phyloP scores from a whole-genome alignment of 768 basidiomycete species.

The Pluteus cervinus region DNA sequence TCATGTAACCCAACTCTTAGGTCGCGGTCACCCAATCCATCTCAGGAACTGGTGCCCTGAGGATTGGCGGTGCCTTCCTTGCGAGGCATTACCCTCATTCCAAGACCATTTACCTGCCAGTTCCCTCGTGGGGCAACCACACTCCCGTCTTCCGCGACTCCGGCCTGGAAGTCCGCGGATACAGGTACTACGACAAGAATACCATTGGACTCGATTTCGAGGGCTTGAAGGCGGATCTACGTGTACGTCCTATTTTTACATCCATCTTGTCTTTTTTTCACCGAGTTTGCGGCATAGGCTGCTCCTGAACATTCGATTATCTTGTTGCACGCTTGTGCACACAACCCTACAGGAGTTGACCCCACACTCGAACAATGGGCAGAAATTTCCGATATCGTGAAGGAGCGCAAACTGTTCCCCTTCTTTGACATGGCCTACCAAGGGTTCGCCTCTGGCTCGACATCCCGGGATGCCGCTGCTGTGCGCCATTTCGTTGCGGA shows the following conservation, averaged over 20 bases:
- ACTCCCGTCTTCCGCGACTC: constrained; percentile 91
- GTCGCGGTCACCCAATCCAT: constrained; percentile 89
- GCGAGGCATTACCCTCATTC: constrained; percentile 83
- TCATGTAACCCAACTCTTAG: constrained; percentile 30
- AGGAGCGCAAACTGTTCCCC: constrained; percentile 89
- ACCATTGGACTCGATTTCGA: constrained; percentile 91
- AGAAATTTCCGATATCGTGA: constrained; percentile 80
- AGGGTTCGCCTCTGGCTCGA: constrained; percentile 95
- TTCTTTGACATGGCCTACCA: constrained; percentile 99
- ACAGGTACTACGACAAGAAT: constrained; percentile 91
- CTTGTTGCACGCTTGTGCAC: constrained; percentile 93
- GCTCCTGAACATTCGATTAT: constrained; percentile 81
- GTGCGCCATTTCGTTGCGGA: constrained; percentile 89
- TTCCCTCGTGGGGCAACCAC: constrained; percentile 98
- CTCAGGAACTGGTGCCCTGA: constrained; percentile 95
- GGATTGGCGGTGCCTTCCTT: constrained; percentile 91
- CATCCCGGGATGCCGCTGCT: constrained; percentile 87
- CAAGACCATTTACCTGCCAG: constrained; percentile 86
- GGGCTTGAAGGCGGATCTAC: constrained; percentile 82
- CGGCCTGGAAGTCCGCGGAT: constrained; percentile 86
- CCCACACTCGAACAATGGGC: constrained; percentile 92
- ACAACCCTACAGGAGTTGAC: constrained; percentile 99
- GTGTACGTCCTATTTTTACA: constrained; percentile 39
- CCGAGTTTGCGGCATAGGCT: constrained; percentile 29
- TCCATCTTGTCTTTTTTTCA: constrained; percentile 2